Base-by-base conservation (phyloP, 2,329 filamentous ascomycete genomes). In the Aspergillus sp. region DNA sequence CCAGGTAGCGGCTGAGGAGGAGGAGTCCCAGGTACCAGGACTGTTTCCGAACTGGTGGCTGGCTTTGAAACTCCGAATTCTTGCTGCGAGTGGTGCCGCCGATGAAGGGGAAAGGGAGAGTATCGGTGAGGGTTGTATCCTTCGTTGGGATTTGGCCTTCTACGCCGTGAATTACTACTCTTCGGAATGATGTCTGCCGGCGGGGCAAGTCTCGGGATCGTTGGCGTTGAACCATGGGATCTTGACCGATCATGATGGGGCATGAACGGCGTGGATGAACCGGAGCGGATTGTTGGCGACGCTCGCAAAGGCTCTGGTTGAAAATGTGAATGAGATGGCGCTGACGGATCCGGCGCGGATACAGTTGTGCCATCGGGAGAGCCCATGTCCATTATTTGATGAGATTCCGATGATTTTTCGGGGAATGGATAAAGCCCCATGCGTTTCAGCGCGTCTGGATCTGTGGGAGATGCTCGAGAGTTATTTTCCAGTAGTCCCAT, bases 401-500 rank as follows among this genome's bases (percentile, higher is more conserved):
- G 16, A 65, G 53, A 61, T 60, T 58, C 59, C 62, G 54, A 39
- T n/a, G 24, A 5, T 1, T 22, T 7, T 14, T 47, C 42, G 9
- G 26, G 31, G 12, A 6, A 42, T 7, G 32, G 36, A n/a, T 22
- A 54, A 32, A 6, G 14, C 82, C 83, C 80, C 77, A 60, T 77
- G 81, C 52, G 81, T 77, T 54, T 81, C 78, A 59, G 81, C 76
- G 66, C 85, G 78, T 63, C 86, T 67, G 57, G 85, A 83, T 29
- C 86, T 83, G 58, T 82, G 78, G 74, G 83, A 82, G 36, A 82
- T 79, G 26, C 63, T 20, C 87, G 86, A 1, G 89, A 91, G 20
- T 81, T 84, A 59, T 83, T 84, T 56, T 89, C 87, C 1, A 90
- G 91, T 10, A 90, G 86, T 46, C 91, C 78, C 51, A 85, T 86